Evolutionary conservation across 2,329 filamentous ascomycete genomes (phyloP).

Genomic region (Didymella keratinophila): DNA sequence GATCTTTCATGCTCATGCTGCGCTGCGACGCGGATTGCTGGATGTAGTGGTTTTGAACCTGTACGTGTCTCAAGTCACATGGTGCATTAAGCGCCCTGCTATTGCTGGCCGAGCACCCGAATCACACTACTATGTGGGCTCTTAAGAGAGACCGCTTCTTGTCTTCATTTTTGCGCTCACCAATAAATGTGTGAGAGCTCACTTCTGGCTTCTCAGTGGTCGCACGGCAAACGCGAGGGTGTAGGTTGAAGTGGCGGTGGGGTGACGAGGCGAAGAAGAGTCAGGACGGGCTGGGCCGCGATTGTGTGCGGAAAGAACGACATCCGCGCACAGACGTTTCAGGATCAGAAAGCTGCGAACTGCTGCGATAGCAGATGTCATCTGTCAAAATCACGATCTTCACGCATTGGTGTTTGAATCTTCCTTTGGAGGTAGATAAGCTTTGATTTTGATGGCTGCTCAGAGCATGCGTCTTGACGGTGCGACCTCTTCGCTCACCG

Average conservation of each 20-base stretch:
- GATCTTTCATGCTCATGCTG: slow-evolving; percentile 36
- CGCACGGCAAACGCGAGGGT: not conserved
- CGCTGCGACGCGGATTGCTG: slow-evolving; percentile 41
- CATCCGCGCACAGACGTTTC: slow-evolving; percentile 25
- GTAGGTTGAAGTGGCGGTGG: slow-evolving; percentile 14
- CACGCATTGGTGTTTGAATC: not conserved
- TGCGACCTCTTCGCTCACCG: slow-evolving; percentile 4
- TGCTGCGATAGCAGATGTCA: slow-evolving; percentile 10
- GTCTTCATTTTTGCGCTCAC: slow-evolving; percentile 9
- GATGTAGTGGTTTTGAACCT: slow-evolving; percentile 39
- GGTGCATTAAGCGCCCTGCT: slow-evolving; percentile 35
- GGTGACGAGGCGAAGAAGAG: slow-evolving; percentile 10
- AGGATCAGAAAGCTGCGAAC: not conserved
- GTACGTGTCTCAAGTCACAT: slow-evolving; percentile 36
- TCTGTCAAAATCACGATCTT: not conserved
- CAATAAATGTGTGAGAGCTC: slow-evolving; percentile 17
- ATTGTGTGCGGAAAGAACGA: slow-evolving; percentile 17
- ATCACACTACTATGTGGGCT: slow-evolving; percentile 2
- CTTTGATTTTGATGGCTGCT: not conserved
- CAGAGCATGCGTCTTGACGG: slow-evolving; percentile 1
- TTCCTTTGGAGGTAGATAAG: not conserved
- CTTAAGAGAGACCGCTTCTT: slow-evolving; percentile 6
- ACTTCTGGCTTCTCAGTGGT: slow-evolving; percentile 12
- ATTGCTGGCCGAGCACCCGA: slow-evolving; percentile 11
- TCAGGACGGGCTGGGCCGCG: slow-evolving; percentile 12